A percentile compares a stretch with the other conserved stretches of the same genome.
phyloP scores from a whole-genome alignment of 2,329 filamentous ascomycete genomes.

The Fusarium scirpi region DNA sequence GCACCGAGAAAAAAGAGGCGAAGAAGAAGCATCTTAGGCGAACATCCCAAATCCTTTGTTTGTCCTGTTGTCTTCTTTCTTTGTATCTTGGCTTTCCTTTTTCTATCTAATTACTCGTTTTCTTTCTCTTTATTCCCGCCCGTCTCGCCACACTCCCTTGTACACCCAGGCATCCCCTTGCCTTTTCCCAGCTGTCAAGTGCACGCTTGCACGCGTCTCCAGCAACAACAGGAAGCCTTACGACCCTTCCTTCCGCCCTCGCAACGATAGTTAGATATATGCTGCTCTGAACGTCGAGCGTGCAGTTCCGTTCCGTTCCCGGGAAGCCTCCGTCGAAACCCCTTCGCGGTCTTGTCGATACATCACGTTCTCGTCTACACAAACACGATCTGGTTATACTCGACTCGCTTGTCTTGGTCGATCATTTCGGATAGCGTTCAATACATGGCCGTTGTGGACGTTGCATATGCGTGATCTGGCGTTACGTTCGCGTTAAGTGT shows the following conservation, averaged over 20 bases:
- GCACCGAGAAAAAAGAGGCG: background rate
- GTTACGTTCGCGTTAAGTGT: conserved; percentile 19
- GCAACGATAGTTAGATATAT: conserved; percentile 5
- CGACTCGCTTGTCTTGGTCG: background rate
- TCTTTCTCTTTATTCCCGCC: conserved; percentile 12
- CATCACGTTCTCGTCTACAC: background rate
- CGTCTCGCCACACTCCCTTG: conserved; percentile 32
- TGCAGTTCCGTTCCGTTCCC: conserved; percentile 9
- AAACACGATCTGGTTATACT: background rate
- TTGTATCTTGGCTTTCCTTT: conserved; percentile 4
- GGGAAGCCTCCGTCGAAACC: conserved; percentile 22
- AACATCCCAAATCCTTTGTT: conserved; percentile 1
- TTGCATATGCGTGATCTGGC: conserved; percentile 6
- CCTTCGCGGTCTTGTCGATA: conserved; percentile 27
- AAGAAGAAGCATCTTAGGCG: conserved; percentile 14
- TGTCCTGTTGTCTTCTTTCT: background rate
- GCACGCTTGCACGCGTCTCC: conserved; percentile 27
- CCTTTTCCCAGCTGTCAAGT: conserved; percentile 15
- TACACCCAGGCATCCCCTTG: conserved; percentile 30
- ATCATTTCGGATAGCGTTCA: background rate
- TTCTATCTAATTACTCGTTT: conserved; percentile 6
- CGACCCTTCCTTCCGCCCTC: conserved; percentile 27
- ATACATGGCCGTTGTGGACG: background rate
- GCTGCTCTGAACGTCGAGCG: conserved; percentile 8
- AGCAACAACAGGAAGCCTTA: conserved; percentile 2